Conservation (phyloP, 129 eudicot genomes). For the Erigeron canadensis region DNA sequence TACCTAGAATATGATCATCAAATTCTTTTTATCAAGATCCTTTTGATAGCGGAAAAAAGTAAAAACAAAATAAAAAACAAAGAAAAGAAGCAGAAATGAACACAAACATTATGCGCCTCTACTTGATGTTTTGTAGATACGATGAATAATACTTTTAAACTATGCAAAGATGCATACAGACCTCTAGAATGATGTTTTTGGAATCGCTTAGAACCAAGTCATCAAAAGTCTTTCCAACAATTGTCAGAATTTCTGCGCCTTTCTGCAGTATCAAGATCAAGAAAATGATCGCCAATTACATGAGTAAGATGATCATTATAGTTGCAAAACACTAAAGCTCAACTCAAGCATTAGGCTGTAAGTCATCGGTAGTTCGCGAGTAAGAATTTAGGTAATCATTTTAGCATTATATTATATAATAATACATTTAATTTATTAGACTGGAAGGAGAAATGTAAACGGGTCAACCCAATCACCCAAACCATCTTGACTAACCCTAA, state of each 20-base stretch:
- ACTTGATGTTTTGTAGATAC: too few species aligned
- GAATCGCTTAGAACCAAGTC: conserved; percentile 64
- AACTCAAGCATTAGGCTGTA: not conserved
- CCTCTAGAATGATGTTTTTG: conserved; percentile 80
- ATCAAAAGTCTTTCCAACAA: conserved; percentile 91
- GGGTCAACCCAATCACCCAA: conserved; percentile 2
- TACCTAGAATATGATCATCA: conserved; percentile 44
- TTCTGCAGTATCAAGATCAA: conserved; percentile 44
- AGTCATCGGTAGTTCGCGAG: not conserved
- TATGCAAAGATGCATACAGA: conserved; percentile 24
- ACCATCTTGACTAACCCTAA: not conserved
- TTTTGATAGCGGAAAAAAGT: not conserved
- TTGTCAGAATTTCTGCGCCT: conserved; percentile 51
- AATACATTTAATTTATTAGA: not conserved
- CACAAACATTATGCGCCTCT: too few species aligned
- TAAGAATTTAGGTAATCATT: too few species aligned
- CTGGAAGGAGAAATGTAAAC: not conserved
- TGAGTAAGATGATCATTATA: not conserved
- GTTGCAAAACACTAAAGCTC: not conserved
- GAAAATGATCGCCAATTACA: not conserved
- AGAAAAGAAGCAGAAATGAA: not conserved
- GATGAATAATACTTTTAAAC: too few species aligned
- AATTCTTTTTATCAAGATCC: not conserved
- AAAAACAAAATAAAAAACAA: not conserved
- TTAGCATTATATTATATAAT: too few species aligned